Percentiles rank a stretch among this genome's conserved stretches.
Conservation (phyloP, 2,329 filamentous ascomycete species). For the Aureobasidium zeae region DNA sequence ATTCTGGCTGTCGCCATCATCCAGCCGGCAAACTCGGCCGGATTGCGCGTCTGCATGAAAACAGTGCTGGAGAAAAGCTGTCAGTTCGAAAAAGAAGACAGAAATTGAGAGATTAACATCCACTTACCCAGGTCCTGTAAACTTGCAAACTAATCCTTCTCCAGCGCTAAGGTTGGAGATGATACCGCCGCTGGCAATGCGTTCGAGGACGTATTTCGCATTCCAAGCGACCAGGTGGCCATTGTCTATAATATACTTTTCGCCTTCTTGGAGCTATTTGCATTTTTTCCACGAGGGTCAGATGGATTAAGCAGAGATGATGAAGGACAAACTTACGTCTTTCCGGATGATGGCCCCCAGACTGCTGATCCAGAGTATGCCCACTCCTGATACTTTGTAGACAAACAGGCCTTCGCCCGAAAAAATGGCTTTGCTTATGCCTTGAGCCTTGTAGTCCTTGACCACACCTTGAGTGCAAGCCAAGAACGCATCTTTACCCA, state of each 20-base stretch:
- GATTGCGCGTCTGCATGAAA: conserved; percentile 86
- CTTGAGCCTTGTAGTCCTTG: conserved; percentile 36
- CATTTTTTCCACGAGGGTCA: too few relatives aligned
- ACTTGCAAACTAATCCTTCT: conserved; percentile 91
- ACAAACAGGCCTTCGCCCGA: conserved; percentile 87
- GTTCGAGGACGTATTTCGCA: conserved; percentile 83
- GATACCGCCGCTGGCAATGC: conserved; percentile 81
- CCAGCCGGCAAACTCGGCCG: conserved; percentile 52
- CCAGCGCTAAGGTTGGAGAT: conserved; percentile 75
- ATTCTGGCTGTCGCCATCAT: conserved; percentile 32
- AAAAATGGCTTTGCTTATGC: conserved; percentile 83
- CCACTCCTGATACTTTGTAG: conserved; percentile 72
- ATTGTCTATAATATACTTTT: conserved; percentile 74
- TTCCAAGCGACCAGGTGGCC: conserved; percentile 90
- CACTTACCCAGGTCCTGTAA: conserved; percentile 48
- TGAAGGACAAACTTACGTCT: conserved; percentile 53
- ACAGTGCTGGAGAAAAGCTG: conserved; percentile 64
- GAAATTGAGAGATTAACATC: conserved; percentile 11
- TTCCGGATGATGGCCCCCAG: conserved; percentile 94
- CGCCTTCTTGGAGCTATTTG: conserved; percentile 49
- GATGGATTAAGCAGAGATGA: too few relatives aligned
- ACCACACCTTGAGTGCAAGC: conserved; percentile 58
- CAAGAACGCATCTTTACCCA: conserved; percentile 79
- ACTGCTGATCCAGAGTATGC: conserved; percentile 80
- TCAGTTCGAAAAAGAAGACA: too few relatives aligned